Conservation (phyloP, 441 rosid genomes). For the Pelargonium citronellum region DNA sequence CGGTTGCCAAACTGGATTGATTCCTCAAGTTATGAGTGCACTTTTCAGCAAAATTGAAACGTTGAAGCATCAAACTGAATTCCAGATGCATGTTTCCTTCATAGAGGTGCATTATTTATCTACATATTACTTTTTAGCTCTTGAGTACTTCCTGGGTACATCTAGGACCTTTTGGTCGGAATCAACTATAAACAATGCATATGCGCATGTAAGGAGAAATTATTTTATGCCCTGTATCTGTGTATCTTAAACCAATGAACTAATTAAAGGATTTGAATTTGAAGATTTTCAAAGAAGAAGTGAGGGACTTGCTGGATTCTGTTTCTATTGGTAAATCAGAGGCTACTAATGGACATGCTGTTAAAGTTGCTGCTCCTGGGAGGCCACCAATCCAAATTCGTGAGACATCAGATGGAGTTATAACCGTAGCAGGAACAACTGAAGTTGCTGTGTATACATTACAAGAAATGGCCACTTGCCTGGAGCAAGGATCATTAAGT, state of each 20-base stretch:
- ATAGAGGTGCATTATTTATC: slow-evolving; percentile 40
- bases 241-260: slow-evolving; percentile 6
- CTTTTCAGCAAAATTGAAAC: slow-evolving; percentile 46
- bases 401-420: slow-evolving; percentile 59
- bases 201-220: not conserved
- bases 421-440: slow-evolving; percentile 55
- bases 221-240: not conserved
- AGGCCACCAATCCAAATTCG: slow-evolving; percentile 63
- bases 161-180: not conserved
- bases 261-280: slow-evolving; percentile 25
- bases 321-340: slow-evolving; percentile 33
- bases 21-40: slow-evolving; percentile 51
- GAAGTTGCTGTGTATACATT: slow-evolving; percentile 45
- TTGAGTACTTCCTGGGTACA: not conserved
- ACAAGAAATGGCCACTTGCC: slow-evolving; percentile 60
- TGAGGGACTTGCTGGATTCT: slow-evolving; percentile 55
- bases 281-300: slow-evolving; percentile 73
- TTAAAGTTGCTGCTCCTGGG: slow-evolving; percentile 37
- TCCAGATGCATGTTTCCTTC: slow-evolving; percentile 58
- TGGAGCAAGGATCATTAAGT: slow-evolving; percentile 55
- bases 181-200: not conserved
- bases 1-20: slow-evolving; percentile 43
- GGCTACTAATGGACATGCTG: slow-evolving; percentile 39
- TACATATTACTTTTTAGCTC: not conserved
- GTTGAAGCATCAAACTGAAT: slow-evolving; percentile 37